phyloP scores from a whole-genome alignment of 176 grass and related monocot species.

The Cenchrus fungigraminus region DNA sequence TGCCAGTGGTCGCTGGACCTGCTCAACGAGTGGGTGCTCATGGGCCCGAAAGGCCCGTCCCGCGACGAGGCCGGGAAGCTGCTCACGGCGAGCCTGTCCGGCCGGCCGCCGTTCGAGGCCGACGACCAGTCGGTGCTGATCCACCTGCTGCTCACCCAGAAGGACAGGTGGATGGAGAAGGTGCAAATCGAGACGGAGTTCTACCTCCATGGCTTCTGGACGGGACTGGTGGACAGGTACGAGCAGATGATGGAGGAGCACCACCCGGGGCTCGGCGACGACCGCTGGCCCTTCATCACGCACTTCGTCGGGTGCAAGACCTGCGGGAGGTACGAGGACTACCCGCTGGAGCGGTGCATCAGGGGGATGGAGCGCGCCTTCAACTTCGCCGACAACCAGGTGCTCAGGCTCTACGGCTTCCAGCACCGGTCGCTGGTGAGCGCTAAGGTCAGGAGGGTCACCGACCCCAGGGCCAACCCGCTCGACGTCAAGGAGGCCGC shows the following conservation, averaged over 20 bases:
- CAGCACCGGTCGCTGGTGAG: conserved; percentile 53
- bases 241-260: conserved; percentile 83
- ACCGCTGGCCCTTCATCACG: conserved; percentile 80
- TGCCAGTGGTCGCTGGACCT: conserved; percentile 91
- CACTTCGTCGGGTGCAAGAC: conserved; percentile 87
- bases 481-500: conserved; percentile 49
- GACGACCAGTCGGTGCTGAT: conserved; percentile 90
- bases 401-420: conserved; percentile 70
- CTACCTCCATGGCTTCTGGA: conserved; percentile 78
- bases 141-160: conserved; percentile 66
- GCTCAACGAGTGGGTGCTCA: conserved; percentile 76
- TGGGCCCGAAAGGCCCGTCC: conserved; percentile 59
- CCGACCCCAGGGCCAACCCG: conserved; percentile 38
- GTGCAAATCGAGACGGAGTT: conserved; percentile 75
- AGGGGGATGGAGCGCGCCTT: conserved; percentile 78
- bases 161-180: conserved; percentile 59
- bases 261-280: conserved; percentile 83
- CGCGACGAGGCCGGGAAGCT: conserved; percentile 60
- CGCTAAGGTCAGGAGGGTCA: conserved; percentile 51
- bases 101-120: conserved; percentile 71
- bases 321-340: conserved; percentile 59
- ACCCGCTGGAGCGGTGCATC: conserved; percentile 66
- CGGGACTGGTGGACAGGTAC: conserved; percentile 69
- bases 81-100: conserved; percentile 49
- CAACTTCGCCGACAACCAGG: conserved; percentile 91